Conservation (phyloP, 2,329 filamentous ascomycete genomes). For the Diaporthe citriasiana region DNA sequence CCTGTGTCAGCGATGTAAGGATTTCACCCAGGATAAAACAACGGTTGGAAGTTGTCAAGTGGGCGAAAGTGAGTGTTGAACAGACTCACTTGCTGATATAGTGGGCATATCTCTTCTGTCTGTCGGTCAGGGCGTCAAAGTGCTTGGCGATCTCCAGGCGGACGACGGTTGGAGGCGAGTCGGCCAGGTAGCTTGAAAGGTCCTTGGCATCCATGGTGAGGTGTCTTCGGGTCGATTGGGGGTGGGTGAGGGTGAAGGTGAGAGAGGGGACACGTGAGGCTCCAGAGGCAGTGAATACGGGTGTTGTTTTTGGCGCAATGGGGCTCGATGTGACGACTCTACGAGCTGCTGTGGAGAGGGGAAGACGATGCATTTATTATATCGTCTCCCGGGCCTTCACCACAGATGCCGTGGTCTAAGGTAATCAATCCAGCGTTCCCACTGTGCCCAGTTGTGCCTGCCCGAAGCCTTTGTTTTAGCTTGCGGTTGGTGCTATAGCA, state of each 20-base stretch:
- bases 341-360: constrained; percentile 38
- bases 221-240: constrained; percentile 40
- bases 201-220: constrained; percentile 71
- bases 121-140: constrained; percentile 81
- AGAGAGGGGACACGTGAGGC: constrained; percentile 16
- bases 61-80: neutral
- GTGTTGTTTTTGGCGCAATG: constrained; percentile 5
- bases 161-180: constrained; percentile 90
- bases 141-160: constrained; percentile 92
- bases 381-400: constrained; percentile 21
- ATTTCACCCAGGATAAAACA: neutral
- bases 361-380: constrained; percentile 42
- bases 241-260: constrained; percentile 9
- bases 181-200: constrained; percentile 85
- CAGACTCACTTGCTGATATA: constrained; percentile 81
- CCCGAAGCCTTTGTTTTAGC: constrained; percentile 24
- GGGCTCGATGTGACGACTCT: constrained; percentile 39
- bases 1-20: constrained; percentile 6
- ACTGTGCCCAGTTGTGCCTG: constrained; percentile 35
- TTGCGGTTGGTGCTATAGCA: constrained; percentile 21
- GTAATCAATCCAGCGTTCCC: constrained; percentile 27
- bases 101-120: constrained; percentile 92
- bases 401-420: constrained; percentile 1
- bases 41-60: neutral
- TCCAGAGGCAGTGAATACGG: neutral